Base-by-base conservation (phyloP, 148 eudicot genomes). In the Persicaria maculosa region DNA sequence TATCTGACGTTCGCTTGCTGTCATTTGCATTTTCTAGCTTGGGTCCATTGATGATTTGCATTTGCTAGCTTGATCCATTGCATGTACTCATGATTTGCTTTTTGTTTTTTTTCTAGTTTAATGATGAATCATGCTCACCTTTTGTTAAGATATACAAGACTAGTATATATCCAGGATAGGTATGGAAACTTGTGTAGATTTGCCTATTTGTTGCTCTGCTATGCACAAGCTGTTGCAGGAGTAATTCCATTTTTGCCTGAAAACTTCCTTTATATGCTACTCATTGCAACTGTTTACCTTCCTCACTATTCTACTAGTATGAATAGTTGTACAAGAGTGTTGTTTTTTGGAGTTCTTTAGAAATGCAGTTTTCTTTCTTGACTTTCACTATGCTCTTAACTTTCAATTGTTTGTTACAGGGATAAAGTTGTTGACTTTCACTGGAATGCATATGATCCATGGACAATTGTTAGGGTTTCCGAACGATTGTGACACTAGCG, bases 161-260 rank as follows among this genome's bases (percentile, higher is more conserved):
- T 71, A 85, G 92, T 52, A 87, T 95, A 79, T 97, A 95, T 87
- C 98, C 98, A 70, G 98, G 97, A 83, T 97, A 95, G 98, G 97
- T 95, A 83, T 47, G 80, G 46, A 74, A 43, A 75, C 50, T 47
- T 46, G 44, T 48, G 15, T 73, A 20, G 46, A 70, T 47, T 69
- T 48, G n/a, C 48, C 78, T 52, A 59, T 59, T 59, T 59, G 25
- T 25, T 22, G 12, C 15, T 31, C 15, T 61, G 10, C 5, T 31
- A 31, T 61, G 44, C 31, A 16, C 10, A 19, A 69, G 55, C 55
- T 53, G 3, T 45, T 9, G 25, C 7, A 73, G 25, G 14, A 50
- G 55, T 53, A 12, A 2, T 22, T 48, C 52, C 9, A 48, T 48
- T 48, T 48, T 48, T 8, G 9, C 12, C 9, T 9, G 12, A 9